phyloP scores from a whole-genome alignment of 768 basidiomycete genomes.

The Wakefieldia striispora region DNA sequence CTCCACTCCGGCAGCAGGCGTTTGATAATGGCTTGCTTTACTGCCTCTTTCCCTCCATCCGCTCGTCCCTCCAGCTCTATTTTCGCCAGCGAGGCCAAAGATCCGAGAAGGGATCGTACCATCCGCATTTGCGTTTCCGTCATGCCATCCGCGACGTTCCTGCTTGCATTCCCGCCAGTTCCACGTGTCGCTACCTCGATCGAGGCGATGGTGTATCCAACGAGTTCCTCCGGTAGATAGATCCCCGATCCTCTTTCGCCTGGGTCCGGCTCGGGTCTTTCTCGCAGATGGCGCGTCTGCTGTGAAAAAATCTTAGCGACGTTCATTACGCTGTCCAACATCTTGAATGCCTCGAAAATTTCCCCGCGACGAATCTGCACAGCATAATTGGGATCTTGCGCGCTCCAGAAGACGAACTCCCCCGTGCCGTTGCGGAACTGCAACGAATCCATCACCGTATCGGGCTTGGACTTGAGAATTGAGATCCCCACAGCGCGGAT shows the following conservation, averaged over 20 bases:
- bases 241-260: slow-evolving; percentile 80
- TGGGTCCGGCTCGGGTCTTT: slow-evolving; percentile 66
- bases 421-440: slow-evolving; percentile 81
- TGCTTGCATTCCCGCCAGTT: slow-evolving; percentile 38
- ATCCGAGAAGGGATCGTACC: slow-evolving; percentile 72
- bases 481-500: slow-evolving; percentile 87
- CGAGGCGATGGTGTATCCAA: slow-evolving; percentile 82
- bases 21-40: slow-evolving; percentile 85
- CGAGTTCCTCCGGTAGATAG: slow-evolving; percentile 88
- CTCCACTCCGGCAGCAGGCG: slow-evolving; percentile 91
- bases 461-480: slow-evolving; percentile 81
- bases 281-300: slow-evolving; percentile 81
- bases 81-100: slow-evolving; percentile 61
- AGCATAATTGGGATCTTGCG: slow-evolving; percentile 72
- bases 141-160: slow-evolving; percentile 56
- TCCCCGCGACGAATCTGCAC: slow-evolving; percentile 53
- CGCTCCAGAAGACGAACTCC: slow-evolving; percentile 87
- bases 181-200: slow-evolving; percentile 84
- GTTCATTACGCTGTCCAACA: slow-evolving; percentile 84
- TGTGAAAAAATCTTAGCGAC: slow-evolving; percentile 77
- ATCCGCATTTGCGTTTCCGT: slow-evolving; percentile 76
- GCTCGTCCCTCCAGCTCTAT: slow-evolving; percentile 67
- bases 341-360: slow-evolving; percentile 62
- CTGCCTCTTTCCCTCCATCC: slow-evolving; percentile 74
- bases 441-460: slow-evolving; percentile 64